Percentiles rank a stretch among this genome's conserved stretches.
Evolutionary conservation across 768 basidiomycete species (phyloP).

Genomic region (Ramaria sp.): DNA sequence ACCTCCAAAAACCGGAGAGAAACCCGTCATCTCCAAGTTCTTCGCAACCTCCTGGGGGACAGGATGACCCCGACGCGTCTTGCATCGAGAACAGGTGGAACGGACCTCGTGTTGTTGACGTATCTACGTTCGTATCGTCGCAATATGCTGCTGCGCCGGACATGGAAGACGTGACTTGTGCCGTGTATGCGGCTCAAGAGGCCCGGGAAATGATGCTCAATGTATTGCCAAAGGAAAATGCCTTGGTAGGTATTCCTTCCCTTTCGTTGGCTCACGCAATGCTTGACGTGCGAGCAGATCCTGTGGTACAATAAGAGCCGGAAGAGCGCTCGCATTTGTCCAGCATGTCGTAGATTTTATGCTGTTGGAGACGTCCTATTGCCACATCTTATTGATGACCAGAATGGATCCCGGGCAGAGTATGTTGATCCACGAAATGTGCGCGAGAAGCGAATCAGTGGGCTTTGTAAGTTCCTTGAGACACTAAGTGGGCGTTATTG

Average conservation of each 20-base stretch:
- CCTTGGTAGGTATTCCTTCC: slow-evolving; percentile 38
- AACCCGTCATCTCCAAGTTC: neutral
- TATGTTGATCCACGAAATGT: slow-evolving; percentile 29
- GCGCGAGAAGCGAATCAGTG: slow-evolving; percentile 64
- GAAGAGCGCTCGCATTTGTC: slow-evolving; percentile 58
- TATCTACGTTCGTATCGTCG: slow-evolving; percentile 53
- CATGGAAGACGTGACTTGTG: slow-evolving; percentile 54
- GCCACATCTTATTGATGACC: slow-evolving; percentile 21
- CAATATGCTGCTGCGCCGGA: slow-evolving; percentile 53
- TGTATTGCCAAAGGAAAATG: slow-evolving; percentile 60
- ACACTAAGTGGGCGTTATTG: neutral
- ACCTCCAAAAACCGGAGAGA: neutral
- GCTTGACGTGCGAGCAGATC: slow-evolving; percentile 32
- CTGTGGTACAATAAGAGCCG: slow-evolving; percentile 85
- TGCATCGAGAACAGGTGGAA: slow-evolving; percentile 29
- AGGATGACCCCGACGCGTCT: neutral
- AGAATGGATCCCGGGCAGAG: slow-evolving; percentile 13
- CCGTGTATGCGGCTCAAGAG: slow-evolving; percentile 69
- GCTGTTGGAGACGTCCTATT: slow-evolving; percentile 54
- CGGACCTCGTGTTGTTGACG: slow-evolving; percentile 63
- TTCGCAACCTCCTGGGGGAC: neutral
- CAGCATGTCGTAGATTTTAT: slow-evolving; percentile 67
- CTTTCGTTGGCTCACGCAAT: neutral
- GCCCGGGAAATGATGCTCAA: slow-evolving; percentile 63
- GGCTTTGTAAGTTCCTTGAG: slow-evolving; percentile 47